phyloP scores from a whole-genome alignment of 192 early-diverging fungal species.

The Thoreauomyces humboldtii region DNA sequence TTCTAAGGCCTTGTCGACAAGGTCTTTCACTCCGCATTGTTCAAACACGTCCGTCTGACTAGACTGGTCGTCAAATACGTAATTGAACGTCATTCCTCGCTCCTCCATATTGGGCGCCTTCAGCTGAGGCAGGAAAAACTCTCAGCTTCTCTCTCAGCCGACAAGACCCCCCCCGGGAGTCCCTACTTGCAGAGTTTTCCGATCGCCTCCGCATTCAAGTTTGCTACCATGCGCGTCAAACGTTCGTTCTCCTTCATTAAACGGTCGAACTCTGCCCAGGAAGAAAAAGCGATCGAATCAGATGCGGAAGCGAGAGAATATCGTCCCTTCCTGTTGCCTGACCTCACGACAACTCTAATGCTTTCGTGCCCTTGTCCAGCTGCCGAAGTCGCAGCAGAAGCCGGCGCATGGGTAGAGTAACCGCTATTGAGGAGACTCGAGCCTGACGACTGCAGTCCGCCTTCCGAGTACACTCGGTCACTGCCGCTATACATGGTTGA shows the following conservation, averaged over 20 bases:
- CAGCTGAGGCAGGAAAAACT: neutral
- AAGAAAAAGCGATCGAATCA: neutral
- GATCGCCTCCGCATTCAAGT: constrained; percentile 22
- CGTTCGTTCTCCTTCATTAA: constrained; percentile 29
- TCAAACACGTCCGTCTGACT: constrained; percentile 45
- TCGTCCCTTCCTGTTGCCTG: no score
- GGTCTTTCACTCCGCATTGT: constrained; percentile 42
- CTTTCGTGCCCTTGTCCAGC: neutral
- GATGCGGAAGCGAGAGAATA: no score
- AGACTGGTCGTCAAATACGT: constrained; percentile 32
- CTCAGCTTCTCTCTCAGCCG: no score
- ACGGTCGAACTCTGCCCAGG: constrained; percentile 32
- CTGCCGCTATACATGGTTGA: no score
- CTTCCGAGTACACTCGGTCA: no score
- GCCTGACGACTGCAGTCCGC: no score
- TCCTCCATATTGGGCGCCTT: neutral
- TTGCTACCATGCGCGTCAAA: neutral
- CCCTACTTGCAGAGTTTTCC: constrained; percentile 32
- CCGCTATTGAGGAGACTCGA: no score
- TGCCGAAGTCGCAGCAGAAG: no score
- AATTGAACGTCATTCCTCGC: constrained; percentile 39
- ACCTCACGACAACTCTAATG: constrained; percentile 21
- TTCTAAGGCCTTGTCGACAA: constrained; percentile 42
- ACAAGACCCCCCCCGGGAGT: no score
- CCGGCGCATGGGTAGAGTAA: no score